These are phyloP conservation scores for Tylopilus sp. DNA, from an alignment of 1,284 basidiomycete species.

Conservation along the genomic window DNA sequence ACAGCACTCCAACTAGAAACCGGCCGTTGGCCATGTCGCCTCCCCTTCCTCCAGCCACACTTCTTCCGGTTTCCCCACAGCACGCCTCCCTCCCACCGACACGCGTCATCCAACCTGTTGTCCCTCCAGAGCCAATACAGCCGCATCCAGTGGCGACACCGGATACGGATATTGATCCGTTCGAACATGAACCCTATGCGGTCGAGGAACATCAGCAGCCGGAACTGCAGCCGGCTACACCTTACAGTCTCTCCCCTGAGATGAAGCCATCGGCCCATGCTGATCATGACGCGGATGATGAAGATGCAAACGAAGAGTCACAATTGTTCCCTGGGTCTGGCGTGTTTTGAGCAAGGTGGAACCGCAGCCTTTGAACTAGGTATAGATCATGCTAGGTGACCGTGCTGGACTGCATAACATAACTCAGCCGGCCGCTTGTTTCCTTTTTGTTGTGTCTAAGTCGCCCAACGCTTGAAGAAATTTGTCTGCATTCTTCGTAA, in stretches of 20 bases:
- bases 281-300: slow-evolving; percentile 37
- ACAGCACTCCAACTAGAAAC: slow-evolving; percentile 4
- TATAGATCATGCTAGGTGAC: slow-evolving; percentile 15
- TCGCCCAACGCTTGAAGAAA: no score
- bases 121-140: slow-evolving; percentile 14
- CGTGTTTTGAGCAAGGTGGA: slow-evolving; percentile 40
- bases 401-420: slow-evolving; percentile 11
- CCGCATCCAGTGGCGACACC: slow-evolving; percentile 17
- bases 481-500: no score
- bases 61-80: slow-evolving; percentile 14
- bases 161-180: slow-evolving; percentile 36
- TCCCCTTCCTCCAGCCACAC: slow-evolving; percentile 10
- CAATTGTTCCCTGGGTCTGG: slow-evolving; percentile 56
- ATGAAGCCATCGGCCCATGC: slow-evolving; percentile 1
- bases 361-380: background rate
- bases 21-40: slow-evolving; percentile 12
- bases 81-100: slow-evolving; percentile 4
- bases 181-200: slow-evolving; percentile 36
- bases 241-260: slow-evolving; percentile 31
- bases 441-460: slow-evolving; percentile 24
- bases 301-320: slow-evolving; percentile 38
- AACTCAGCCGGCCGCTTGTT: slow-evolving; percentile 4
- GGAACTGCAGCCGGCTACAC: slow-evolving; percentile 18
- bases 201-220: slow-evolving; percentile 12
- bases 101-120: slow-evolving; percentile 10